Evolutionary conservation across 2,329 filamentous ascomycete species (phyloP), one percentile per base, ranked within the genome.

Genomic region (Calonectria ilicicola): DNA sequence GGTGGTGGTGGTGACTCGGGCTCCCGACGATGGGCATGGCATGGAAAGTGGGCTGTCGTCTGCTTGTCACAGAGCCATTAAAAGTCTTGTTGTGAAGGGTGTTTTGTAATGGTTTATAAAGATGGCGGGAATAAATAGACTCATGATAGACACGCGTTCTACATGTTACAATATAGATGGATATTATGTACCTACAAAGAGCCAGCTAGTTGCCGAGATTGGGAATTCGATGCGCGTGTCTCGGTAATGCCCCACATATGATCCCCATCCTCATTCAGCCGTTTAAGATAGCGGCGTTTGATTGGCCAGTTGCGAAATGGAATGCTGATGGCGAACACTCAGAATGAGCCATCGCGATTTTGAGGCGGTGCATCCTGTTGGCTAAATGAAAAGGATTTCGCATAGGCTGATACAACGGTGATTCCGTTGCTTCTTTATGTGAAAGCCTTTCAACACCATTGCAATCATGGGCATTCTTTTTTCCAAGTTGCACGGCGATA

Each of bases 1-100:
- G 91, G 89, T 19, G 94, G 94, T 1, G 94, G 93, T 4, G 94
- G 92, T 19, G 92, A 95, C 73, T 86, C 90, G 76, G 83, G 93
- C 83, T 89, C 91, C 27, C 89, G 97, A 69, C 94, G 94, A 83
- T 98, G 96, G 96, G 96, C 95, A 0, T 98, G 96, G 96, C 94
- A 91, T 80, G 96, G 96, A 49, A 98, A 98, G 84, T 98, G 95
- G 94, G 96, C 96, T 7, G 95, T 98, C n/a, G 92, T 98, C 5
- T 95, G 78, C 63, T 75, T 85, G 10, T 85, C 84, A 6, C 72
- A 83, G 51, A 83, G 81, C 9, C 76, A 79, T 42, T 84, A 76
- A 77, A 74, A 66, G 42, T 68, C 21, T 38, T 58, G 65, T 62
- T n/a, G 66, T 56, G 14, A 49, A 56, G 8, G 40, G 26, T 5